A percentile compares a stretch with the other conserved stretches of the same genome.
These are phyloP conservation scores for Geotrichum klebahnii DNA, from an alignment of 1,139 yeast species.

Conservation along the genomic window DNA sequence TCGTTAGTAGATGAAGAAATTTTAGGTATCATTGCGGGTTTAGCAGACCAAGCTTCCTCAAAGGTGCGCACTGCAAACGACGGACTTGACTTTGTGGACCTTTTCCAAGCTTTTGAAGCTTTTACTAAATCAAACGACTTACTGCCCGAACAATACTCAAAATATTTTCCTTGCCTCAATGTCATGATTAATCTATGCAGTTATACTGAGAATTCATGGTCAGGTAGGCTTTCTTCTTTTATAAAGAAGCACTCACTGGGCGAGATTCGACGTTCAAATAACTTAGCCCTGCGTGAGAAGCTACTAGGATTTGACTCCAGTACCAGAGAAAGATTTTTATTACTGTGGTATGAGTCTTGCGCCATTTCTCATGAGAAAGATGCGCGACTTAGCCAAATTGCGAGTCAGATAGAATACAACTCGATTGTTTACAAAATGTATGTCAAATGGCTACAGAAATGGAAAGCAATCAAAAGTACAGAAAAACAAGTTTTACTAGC, in stretches of 20 bases:
- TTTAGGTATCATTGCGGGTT: slow-evolving; percentile 26
- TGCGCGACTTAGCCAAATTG: slow-evolving; percentile 7
- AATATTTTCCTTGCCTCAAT: slow-evolving; percentile 15
- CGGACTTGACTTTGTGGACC: slow-evolving; percentile 25
- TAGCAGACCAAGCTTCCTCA: slow-evolving; percentile 26
- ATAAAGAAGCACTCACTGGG: not conserved
- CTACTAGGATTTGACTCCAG: slow-evolving; percentile 13
- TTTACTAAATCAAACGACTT: slow-evolving; percentile 28
- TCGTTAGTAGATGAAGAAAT: slow-evolving; percentile 26
- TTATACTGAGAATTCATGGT: slow-evolving; percentile 11
- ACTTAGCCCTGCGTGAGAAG: slow-evolving; percentile 11
- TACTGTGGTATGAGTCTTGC: slow-evolving; percentile 19
- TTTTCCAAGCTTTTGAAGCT: slow-evolving; percentile 28
- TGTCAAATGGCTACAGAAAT: not conserved
- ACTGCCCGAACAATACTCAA: slow-evolving; percentile 14
- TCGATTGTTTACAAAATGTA: not conserved
- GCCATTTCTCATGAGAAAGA: slow-evolving; percentile 3
- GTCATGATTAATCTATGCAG: slow-evolving; percentile 14
- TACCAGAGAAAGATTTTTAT: slow-evolving; percentile 17
- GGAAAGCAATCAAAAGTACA: too few relatives aligned
- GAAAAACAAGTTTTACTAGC: not conserved
- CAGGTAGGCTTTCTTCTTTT: slow-evolving; percentile 6
- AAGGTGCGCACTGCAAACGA: slow-evolving; percentile 1
- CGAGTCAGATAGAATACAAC: not conserved
- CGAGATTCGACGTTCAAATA: slow-evolving; percentile 3